A percentile compares a stretch with the other conserved stretches of the same genome.
These are phyloP conservation scores for Trichosporon faecale DNA, from an alignment of 1,284 basidiomycete species.

Conservation along the genomic window DNA sequence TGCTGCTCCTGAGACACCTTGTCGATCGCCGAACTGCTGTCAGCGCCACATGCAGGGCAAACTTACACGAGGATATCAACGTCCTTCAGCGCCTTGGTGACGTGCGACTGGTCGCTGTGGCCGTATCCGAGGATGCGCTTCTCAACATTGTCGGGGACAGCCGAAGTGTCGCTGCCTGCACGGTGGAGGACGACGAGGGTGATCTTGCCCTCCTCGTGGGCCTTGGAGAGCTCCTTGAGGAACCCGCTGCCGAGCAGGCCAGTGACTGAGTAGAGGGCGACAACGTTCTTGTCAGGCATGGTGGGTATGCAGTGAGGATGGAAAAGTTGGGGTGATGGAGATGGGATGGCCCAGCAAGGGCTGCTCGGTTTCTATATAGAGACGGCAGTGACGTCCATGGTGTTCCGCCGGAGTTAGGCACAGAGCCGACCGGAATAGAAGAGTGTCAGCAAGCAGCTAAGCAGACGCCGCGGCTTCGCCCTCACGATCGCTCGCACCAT, in stretches of 20 bases:
- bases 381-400: not conserved
- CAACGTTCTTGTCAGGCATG: constrained; percentile 12
- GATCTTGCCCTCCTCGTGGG: constrained; percentile 13
- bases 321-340: not conserved
- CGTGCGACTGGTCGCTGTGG: not conserved
- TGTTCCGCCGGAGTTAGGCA: not conserved
- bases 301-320: not conserved
- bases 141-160: constrained; percentile 17
- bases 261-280: constrained; percentile 21
- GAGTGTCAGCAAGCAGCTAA: not conserved
- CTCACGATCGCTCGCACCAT: not conserved
- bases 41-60: not conserved
- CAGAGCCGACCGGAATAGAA: not conserved
- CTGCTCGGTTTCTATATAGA: not conserved
- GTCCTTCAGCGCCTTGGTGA: constrained; percentile 4
- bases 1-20: constrained; percentile 7
- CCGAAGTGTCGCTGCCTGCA: constrained; percentile 14
- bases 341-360: too few species aligned
- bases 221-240: constrained; percentile 10
- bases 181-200: constrained; percentile 24
- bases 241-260: constrained; percentile 17
- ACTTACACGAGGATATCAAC: constrained; percentile 15
- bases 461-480: too few species aligned
- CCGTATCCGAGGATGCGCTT: constrained; percentile 18
- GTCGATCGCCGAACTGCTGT: constrained; percentile 13